Evolutionary conservation across 169 alveolate genomes (phyloP), one percentile per base, ranked within the genome.

Genomic region (Plasmodium ovale): DNA sequence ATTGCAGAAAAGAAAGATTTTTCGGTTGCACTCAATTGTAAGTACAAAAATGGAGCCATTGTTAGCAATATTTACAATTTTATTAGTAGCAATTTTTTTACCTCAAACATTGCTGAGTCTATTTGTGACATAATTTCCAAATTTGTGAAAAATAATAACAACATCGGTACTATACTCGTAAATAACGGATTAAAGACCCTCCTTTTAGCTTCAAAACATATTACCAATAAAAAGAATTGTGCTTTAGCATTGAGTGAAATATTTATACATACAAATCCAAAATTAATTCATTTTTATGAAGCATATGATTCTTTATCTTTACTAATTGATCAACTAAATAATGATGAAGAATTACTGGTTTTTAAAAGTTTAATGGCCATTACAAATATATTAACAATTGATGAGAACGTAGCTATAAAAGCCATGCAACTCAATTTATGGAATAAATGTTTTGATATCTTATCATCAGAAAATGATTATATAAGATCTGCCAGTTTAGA

Each of bases 221-320:
- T 82, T 65, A 27, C 53, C 23, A 82, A 82, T 39, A 82, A 65
- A 65, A 82, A 82, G 37, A 65, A 65, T 56, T 82, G 90, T 56
- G 53, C 82, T 39, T 31, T 64, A 49, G 90, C 90, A 51, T 65
- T 82, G 58, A 65, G 90, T 69, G 90, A 82, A 82, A 82, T 82
- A 65, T 82, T 82, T 65, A 82, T 82, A 29, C 51, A 82, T 56
- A 82, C 90, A 0, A 82, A 82, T 33, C 90, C 90, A 1, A 82
- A 82, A 58, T 39, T 82, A 58, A 65, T 82, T 65, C 90, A 82
- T 42, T 82, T 82, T 65, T 82, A 82, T 56, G 90, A 82, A 56
- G 90, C 90, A 25, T 82, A 82, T 82, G 90, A 82, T 82, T 82
- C 90, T 35, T 56, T 82, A 23, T 71, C 90, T 23, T 42, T 82